Base-by-base conservation (phyloP, 2,329 filamentous ascomycete species). In the Periconia sp. region DNA sequence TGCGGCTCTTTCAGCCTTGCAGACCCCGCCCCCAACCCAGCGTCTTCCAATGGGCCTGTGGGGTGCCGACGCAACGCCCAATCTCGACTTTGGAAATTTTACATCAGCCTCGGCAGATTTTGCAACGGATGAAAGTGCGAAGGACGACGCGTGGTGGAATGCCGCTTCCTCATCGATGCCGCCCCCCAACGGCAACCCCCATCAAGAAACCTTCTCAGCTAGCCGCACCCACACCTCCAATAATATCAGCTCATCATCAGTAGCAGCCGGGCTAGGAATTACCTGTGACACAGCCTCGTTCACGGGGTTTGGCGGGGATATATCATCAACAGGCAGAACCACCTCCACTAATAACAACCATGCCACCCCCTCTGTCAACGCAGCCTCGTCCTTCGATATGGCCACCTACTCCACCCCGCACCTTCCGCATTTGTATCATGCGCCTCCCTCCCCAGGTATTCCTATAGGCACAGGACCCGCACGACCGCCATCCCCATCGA, bases 1-100 rank as follows among this genome's bases (percentile, higher is more conserved):
- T 18, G 62, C 58, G 54, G 65, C 65, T 59, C 66, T 73, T 47
- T 70, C 70, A 68, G 71, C 72, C 64, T 70, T 70, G 57, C 66
- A 70, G 47, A 74, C 70, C 47, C 72, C 70, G 49, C 70, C 70
- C 41, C 61, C 67, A 37, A 68, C 70, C n/a, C 57, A 65, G 33
- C 61, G 63, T 2, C 55, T 72, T 43, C 54, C 66, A 15, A 66
- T 66, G 56, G 57, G 60, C 23, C 59, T 66, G 49, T 74, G 71
- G 72, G 67, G 56, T 17, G 56, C 66, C 20, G 64, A 66, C 20
- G 54, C 64, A 2, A 63, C 65, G 20, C 57, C 63, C 6, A 61
- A 55, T 19, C 52, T 74, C 14, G 66, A 73, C 10, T 73, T 70
- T 50, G 48, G 55, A 7, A 45, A 47, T 13, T 72, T 69, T 44